A percentile compares a stretch with the other conserved stretches of the same genome.
These are phyloP conservation scores for Globisporangium carolinianum DNA, from an alignment of 352 stramenopile species.

Conservation along the genomic window DNA sequence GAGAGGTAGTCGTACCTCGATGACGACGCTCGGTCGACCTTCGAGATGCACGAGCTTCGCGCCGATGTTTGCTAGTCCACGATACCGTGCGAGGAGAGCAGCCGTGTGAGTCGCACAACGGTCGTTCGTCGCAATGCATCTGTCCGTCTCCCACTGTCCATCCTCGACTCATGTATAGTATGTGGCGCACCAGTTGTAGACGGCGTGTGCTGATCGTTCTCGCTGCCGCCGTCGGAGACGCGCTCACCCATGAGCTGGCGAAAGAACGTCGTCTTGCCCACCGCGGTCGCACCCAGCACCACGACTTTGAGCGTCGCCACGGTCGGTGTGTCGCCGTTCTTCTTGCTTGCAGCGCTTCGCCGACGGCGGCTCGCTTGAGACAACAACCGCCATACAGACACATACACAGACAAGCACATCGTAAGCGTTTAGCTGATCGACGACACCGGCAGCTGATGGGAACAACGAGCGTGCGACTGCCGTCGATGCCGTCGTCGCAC, in stretches of 20 bases:
- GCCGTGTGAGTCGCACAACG: not conserved
- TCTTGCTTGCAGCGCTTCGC: slow-evolving; percentile 7
- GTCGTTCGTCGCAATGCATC: not conserved
- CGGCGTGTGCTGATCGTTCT: slow-evolving; percentile 14
- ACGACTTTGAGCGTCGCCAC: slow-evolving; percentile 43
- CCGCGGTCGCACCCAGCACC: slow-evolving; percentile 27
- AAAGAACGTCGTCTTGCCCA: slow-evolving; percentile 56
- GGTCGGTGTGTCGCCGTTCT: not conserved
- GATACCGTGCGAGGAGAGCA: not conserved
- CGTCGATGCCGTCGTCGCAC: no score
- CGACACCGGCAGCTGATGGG: no score
- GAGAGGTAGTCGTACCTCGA: slow-evolving; percentile 26
- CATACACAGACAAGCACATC: no score
- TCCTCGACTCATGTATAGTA: no score
- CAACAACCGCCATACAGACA: not conserved
- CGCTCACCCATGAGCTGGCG: slow-evolving; percentile 30
- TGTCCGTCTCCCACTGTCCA: no score
- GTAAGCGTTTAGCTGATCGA: no score
- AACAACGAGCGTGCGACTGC: no score
- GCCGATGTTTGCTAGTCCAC: slow-evolving; percentile 30
- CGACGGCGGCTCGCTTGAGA: slow-evolving; percentile 1
- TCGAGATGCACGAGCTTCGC: slow-evolving; percentile 50
- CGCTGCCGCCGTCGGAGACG: not conserved
- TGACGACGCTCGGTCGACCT: slow-evolving; percentile 19
- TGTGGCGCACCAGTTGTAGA: slow-evolving; percentile 29